Evolutionary conservation across 805 yeast species (phyloP).

Genomic region (Pichia occidentalis): DNA sequence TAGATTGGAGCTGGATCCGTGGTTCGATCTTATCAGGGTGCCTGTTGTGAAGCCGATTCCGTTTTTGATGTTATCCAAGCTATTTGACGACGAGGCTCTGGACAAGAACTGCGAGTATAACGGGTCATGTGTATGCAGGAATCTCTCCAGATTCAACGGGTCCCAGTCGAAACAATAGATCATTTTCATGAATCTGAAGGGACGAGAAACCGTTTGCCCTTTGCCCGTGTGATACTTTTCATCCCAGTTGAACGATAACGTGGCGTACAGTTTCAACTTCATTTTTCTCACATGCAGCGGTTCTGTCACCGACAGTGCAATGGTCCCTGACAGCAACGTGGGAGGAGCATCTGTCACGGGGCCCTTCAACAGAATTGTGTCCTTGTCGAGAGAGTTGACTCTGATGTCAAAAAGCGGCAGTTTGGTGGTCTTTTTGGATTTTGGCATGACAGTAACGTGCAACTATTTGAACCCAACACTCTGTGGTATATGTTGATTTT

Average conservation of each 20-base stretch:
- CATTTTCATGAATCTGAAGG: slow-evolving; percentile 49
- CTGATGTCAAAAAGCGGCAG: slow-evolving; percentile 42
- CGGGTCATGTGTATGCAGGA: slow-evolving; percentile 20
- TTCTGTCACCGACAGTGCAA: slow-evolving; percentile 70
- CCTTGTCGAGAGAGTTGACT: slow-evolving; percentile 61
- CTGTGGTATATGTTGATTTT: no score
- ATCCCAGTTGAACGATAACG: slow-evolving; percentile 58
- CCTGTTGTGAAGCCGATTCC: slow-evolving; percentile 27
- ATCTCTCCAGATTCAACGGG: slow-evolving; percentile 46
- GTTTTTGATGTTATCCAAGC: slow-evolving; percentile 6
- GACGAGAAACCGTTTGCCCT: slow-evolving; percentile 36
- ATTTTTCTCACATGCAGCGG: slow-evolving; percentile 64
- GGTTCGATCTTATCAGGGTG: slow-evolving; percentile 30
- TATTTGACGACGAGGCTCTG: slow-evolving; percentile 4
- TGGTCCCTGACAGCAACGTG: slow-evolving; percentile 66
- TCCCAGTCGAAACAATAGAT: slow-evolving; percentile 80
- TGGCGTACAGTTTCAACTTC: slow-evolving; percentile 58
- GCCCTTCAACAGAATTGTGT: slow-evolving; percentile 78
- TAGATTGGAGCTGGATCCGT: slow-evolving; percentile 40
- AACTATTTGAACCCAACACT: no score
- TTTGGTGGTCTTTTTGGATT: slow-evolving; percentile 21
- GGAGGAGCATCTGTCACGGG: slow-evolving; percentile 71
- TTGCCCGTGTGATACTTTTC: slow-evolving; percentile 45
- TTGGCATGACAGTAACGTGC: slow-evolving; percentile 15
- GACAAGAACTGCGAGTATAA: slow-evolving; percentile 16